Evolutionary conservation across 2,329 filamentous ascomycete species (phyloP), one percentile per base, ranked within the genome.

Genomic region (Pestalotiopsis sp.): DNA sequence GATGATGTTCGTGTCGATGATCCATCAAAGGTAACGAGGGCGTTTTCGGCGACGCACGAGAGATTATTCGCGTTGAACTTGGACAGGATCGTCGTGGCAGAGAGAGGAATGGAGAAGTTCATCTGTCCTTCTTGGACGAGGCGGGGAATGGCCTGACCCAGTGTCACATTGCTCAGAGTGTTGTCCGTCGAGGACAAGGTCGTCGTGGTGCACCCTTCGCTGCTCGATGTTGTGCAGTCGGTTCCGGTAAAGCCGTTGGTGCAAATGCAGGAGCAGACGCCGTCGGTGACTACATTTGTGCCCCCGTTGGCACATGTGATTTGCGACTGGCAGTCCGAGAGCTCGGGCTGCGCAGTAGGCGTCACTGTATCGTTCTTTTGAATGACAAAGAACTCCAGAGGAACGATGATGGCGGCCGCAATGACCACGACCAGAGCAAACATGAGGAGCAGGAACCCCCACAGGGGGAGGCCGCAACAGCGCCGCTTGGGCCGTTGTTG

Each of bases 1-100:
- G 76, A 36, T 36, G 31, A 36, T 9, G 7, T 72, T 38, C 83
- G 79, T 3, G 79, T 76, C 2, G 82, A 79, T 67, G 79, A 79
- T 4, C 91, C 91, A 73, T 93, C 88, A 78, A 98, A 97, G 0
- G 93, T 94, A 17, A 98, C 91, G 3, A 99, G 85, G 0, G 94
- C 91, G 75, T 98, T 98, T 78, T 98, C 92, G 0, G 91, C 89
- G 9, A 89, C 89, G 79, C 96, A 99, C 67, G 92, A 94, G 17
- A 97, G 83, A 71, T 92, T 92, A 39, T 87, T 88, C 5, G 86
- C 81, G 75, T 92, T 95, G 79, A 98, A 93, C 62, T 94, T 88
- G 1, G 91, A 89, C 67, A 97, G 81, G 65, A 98, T 88, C 7
- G 86, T 86, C 0, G 88, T 88, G 3, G 88, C 85, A 59, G 92